Conservation (phyloP, 495 filamentous ascomycete genomes). For the Neurospora sp. region DNA sequence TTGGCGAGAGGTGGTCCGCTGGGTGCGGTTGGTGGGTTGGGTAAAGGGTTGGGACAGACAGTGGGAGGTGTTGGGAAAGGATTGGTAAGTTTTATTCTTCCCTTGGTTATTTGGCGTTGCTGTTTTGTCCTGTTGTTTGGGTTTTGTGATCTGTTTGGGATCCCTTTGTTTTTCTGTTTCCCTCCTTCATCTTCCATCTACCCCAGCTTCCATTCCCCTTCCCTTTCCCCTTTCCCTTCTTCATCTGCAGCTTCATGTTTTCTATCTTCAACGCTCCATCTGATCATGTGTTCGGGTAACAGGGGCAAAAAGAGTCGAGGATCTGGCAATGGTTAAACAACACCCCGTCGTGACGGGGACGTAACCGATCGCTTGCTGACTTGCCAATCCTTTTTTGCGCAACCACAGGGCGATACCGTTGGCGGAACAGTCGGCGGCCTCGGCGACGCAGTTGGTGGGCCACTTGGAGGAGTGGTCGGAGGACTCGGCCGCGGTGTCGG, state of each 20-base stretch:
- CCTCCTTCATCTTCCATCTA: neutral
- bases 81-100: neutral
- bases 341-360: neutral
- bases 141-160: neutral
- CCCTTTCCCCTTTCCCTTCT: neutral
- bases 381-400: neutral
- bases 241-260: neutral
- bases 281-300: neutral
- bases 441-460: conserved; percentile 16
- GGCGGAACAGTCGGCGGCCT: conserved; percentile 16
- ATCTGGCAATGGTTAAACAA: conserved; percentile 11
- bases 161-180: neutral
- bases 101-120: neutral
- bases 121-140: neutral
- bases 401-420: conserved; percentile 14
- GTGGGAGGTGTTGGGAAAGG: conserved; percentile 17
- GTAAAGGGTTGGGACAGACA: conserved; percentile 15
- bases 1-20: conserved; percentile 14
- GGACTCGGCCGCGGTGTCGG: conserved; percentile 15
- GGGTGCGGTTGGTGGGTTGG: conserved; percentile 14
- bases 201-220: neutral
- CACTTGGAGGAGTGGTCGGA: conserved; percentile 15
- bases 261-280: neutral
- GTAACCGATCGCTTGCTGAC: neutral
- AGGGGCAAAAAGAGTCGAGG: neutral